Evolutionary conservation across 768 basidiomycete species (phyloP).

Genomic region (Cantharellus anzutake): DNA sequence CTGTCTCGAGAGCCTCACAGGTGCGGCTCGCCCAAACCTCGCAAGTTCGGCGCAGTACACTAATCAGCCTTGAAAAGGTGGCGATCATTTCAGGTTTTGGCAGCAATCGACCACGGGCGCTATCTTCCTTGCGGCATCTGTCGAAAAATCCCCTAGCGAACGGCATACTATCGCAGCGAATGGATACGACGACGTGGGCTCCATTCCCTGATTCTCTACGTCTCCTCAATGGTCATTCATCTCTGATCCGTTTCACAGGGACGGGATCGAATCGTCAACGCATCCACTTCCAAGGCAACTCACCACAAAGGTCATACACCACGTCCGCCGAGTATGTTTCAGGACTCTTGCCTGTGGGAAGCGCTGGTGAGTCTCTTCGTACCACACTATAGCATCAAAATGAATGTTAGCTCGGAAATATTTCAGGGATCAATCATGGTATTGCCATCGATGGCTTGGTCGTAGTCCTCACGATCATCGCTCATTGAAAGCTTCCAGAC

Average conservation of each 20-base stretch:
- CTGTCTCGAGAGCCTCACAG: not conserved
- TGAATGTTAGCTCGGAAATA: not conserved
- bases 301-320: not conserved
- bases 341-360: not conserved
- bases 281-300: not conserved
- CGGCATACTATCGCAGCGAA: not conserved
- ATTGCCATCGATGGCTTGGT: not conserved
- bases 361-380: not conserved
- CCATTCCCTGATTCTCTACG: too few species aligned
- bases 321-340: not conserved
- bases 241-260: too few species aligned
- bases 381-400: not conserved
- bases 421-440: constrained; percentile 1
- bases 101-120: not conserved
- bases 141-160: not conserved
- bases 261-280: not conserved
- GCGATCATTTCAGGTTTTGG: constrained; percentile 1
- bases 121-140: not conserved
- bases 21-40: not conserved
- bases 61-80: not conserved
- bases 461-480: not conserved
- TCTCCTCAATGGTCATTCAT: too few species aligned
- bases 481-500: not conserved
- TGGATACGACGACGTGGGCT: not conserved
- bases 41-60: not conserved